Base-by-base conservation (phyloP, 306 rosid genomes). In the Abrus pulchellus region DNA sequence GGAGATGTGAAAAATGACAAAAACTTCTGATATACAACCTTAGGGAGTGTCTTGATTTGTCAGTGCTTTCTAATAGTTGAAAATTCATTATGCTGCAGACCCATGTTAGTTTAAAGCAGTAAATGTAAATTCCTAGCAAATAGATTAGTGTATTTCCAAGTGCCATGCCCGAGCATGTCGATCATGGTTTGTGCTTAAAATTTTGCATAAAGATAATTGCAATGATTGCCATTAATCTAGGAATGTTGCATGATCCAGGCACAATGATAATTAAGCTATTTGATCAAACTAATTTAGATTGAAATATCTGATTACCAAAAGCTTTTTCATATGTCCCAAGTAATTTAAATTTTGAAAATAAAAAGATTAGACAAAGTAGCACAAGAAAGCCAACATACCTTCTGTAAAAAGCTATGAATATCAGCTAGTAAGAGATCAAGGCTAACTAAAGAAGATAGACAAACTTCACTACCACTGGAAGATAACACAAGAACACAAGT, bases 391-490 rank as follows among this genome's bases (percentile, higher is more conserved):
- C 34, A 48, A 32, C 82, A 63, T 61, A 92, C 98, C 94, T 94
- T 91, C 86, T 84, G 93, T 72, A 93, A 72, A 76, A 91, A 86
- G 75, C 78, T 44, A 77, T 59, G 85, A 72, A 93, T 82, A 82
- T 87, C 91, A 45, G 80, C 89, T 83, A 84, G 72, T 77, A 93
- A 86, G 76, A 85, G 85, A 65, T 93, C 93, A 52, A 84, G 57
- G 67, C 78, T 85, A 88, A 83, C 80, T 5, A 29, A 53, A 73
- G 85, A 81, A 44, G 85, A 88, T 27, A 94, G 61, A 52, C 89
- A 80, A 20, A 91, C 92, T 91, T 94, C 97, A 43, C 93, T 92
- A 47, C 99, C 99, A 83, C 99, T 94, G 92, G 9, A 72, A 81
- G 77, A 44, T 56, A 78, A 53, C 75, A 57, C 10, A 7, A 84